These are phyloP conservation scores for Neonectria ditissima DNA, from an alignment of 2,329 filamentous ascomycete species.

Conservation along the genomic window DNA sequence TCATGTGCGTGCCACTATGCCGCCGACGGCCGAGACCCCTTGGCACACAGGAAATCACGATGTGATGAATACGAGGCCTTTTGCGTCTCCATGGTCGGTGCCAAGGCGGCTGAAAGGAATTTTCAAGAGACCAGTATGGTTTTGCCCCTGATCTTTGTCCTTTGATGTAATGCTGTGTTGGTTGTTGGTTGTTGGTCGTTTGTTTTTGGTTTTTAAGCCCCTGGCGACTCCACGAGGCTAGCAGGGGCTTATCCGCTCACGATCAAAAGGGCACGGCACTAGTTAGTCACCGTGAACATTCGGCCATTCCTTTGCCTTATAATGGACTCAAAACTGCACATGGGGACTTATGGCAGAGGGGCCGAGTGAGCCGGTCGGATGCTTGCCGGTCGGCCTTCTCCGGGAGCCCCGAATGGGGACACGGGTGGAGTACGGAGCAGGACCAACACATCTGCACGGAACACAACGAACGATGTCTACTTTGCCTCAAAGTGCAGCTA, in stretches of 20 bases:
- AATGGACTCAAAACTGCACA: slow-evolving; percentile 8
- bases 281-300: background rate
- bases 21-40: background rate
- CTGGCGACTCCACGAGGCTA: slow-evolving; percentile 7
- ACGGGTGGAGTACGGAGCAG: background rate
- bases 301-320: slow-evolving; percentile 13
- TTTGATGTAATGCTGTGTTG: slow-evolving; percentile 19
- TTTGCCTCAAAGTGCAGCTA: background rate
- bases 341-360: slow-evolving; percentile 2
- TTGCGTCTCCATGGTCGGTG: background rate
- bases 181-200: too few relatives aligned
- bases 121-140: background rate
- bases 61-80: slow-evolving; percentile 9
- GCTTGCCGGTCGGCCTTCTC: slow-evolving; percentile 6
- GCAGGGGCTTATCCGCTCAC: slow-evolving; percentile 14
- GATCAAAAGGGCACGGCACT: slow-evolving; percentile 11
- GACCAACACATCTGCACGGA: background rate
- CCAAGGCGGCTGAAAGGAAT: slow-evolving; percentile 3
- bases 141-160: background rate
- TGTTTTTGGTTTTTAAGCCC: slow-evolving; percentile 15
- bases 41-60: background rate
- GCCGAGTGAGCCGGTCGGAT: slow-evolving; percentile 1
- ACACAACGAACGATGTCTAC: background rate
- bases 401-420: slow-evolving; percentile 4
- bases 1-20: slow-evolving; percentile 1